Evolutionary conservation across 1,284 basidiomycete species (phyloP).

Genomic region (Lignosus rhinocerotis): DNA sequence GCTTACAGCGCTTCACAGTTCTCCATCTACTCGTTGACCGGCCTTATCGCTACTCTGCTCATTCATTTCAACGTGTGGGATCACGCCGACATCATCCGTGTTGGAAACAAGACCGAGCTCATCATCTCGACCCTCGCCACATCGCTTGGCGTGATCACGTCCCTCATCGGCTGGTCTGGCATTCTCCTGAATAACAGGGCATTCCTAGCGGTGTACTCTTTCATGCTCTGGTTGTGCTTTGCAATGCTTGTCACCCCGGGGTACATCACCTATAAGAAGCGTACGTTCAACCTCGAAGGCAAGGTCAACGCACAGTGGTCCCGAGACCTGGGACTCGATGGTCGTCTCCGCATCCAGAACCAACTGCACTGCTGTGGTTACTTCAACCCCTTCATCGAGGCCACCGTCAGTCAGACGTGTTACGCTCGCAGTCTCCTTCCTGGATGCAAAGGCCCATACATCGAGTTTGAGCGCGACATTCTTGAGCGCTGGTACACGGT

Average conservation of each 20-base stretch:
- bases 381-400: conserved; percentile 60
- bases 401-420: conserved; percentile 55
- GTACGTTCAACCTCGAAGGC: conserved; percentile 64
- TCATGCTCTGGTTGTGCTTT: conserved; percentile 60
- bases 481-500: conserved; percentile 56
- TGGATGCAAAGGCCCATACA: conserved; percentile 60
- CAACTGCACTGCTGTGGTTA: conserved; percentile 62
- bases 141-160: conserved; percentile 49
- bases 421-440: conserved; percentile 57
- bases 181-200: conserved; percentile 66
- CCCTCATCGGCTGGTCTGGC: conserved; percentile 61
- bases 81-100: conserved; percentile 57
- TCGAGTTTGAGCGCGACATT: conserved; percentile 48
- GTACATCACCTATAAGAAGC: conserved; percentile 62
- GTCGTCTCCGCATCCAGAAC: conserved; percentile 56
- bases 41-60: conserved; percentile 52
- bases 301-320: conserved; percentile 65
- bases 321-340: conserved; percentile 45
- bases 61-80: conserved; percentile 64
- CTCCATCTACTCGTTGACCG: conserved; percentile 49
- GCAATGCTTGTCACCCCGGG: conserved; percentile 60
- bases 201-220: conserved; percentile 60
- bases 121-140: conserved; percentile 57
- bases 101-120: conserved; percentile 56
- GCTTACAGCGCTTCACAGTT: conserved; percentile 36